Conservation (phyloP, 768 basidiomycete species). For the Hygrocybe punicea region DNA sequence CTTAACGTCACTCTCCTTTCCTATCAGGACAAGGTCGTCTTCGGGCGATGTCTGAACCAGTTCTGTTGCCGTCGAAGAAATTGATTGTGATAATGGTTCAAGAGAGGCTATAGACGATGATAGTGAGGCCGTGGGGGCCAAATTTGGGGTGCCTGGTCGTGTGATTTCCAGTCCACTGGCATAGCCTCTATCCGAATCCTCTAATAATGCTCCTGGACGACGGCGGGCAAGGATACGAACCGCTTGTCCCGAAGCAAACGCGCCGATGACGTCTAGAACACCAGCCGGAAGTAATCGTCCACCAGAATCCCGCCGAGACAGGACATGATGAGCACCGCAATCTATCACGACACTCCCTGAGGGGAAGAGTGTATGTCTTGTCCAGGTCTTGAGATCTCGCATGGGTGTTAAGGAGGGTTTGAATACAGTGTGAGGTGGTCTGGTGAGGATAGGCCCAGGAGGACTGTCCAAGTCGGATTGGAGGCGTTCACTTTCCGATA, state of each 20-base stretch:
- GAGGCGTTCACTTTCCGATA: constrained; percentile 22
- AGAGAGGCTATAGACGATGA: constrained; percentile 47
- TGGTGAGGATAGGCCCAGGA: constrained; percentile 16
- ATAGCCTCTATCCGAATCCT: constrained; percentile 36
- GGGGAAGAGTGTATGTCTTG: constrained; percentile 88
- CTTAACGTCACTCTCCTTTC: constrained; percentile 38
- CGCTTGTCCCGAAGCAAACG: constrained; percentile 92
- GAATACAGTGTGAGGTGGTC: constrained; percentile 90
- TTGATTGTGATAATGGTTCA: constrained; percentile 41
- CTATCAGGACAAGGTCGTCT: neutral
- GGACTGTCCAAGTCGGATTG: constrained; percentile 15
- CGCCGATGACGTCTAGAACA: constrained; percentile 80
- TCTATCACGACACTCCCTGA: constrained; percentile 89
- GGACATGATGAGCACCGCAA: constrained; percentile 80
- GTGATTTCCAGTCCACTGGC: constrained; percentile 41
- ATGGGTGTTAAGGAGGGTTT: constrained; percentile 66
- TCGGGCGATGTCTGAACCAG: constrained; percentile 17
- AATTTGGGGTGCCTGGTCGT: constrained; percentile 54
- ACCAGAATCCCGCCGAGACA: constrained; percentile 82
- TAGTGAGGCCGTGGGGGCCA: constrained; percentile 41
- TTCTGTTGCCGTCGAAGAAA: constrained; percentile 36
- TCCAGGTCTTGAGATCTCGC: constrained; percentile 92
- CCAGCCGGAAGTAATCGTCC: constrained; percentile 91
- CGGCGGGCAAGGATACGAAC: constrained; percentile 72
- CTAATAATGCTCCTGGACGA: constrained; percentile 24